A percentile compares a stretch with the other conserved stretches of the same genome.
phyloP scores from a whole-genome alignment of 805 yeast genomes.

The Yarrowia sp. region DNA sequence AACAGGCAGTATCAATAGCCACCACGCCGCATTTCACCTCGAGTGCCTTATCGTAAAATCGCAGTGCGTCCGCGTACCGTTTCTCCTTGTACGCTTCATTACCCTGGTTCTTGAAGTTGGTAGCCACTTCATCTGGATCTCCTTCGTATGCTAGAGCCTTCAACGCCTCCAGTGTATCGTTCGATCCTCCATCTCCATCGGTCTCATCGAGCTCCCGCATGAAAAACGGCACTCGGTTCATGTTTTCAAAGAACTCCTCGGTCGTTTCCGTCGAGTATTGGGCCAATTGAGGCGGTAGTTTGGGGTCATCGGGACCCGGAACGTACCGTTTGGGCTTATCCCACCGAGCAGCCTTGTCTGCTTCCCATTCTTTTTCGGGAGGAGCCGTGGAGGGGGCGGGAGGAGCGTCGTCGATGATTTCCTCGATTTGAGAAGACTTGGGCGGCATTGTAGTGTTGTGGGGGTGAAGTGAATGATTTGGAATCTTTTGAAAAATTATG shows the following conservation, averaged over 20 bases:
- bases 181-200: constrained; percentile 60
- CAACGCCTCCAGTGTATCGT: constrained; percentile 76
- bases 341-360: background rate
- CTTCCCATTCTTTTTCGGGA: background rate
- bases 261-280: constrained; percentile 47
- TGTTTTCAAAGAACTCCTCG: constrained; percentile 72
- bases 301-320: constrained; percentile 62
- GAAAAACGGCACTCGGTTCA: constrained; percentile 86
- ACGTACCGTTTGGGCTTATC: constrained; percentile 42
- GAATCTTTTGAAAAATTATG: background rate
- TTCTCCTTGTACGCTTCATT: constrained; percentile 77
- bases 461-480: background rate
- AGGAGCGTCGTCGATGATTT: background rate
- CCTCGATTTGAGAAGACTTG: background rate
- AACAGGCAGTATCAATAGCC: constrained; percentile 59
- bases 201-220: constrained; percentile 83
- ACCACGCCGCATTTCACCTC: constrained; percentile 61
- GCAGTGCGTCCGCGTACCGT: constrained; percentile 72
- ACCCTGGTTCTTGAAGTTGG: constrained; percentile 88
- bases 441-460: background rate
- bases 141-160: constrained; percentile 93
- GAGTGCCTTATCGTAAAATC: constrained; percentile 75
- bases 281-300: constrained; percentile 77
- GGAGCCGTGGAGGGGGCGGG: background rate
- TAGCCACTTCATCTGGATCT: constrained; percentile 87